These are phyloP conservation scores for Aurantiochytrium sp. DNA, from an alignment of 108 stramenopile species.

Conservation along the genomic window DNA sequence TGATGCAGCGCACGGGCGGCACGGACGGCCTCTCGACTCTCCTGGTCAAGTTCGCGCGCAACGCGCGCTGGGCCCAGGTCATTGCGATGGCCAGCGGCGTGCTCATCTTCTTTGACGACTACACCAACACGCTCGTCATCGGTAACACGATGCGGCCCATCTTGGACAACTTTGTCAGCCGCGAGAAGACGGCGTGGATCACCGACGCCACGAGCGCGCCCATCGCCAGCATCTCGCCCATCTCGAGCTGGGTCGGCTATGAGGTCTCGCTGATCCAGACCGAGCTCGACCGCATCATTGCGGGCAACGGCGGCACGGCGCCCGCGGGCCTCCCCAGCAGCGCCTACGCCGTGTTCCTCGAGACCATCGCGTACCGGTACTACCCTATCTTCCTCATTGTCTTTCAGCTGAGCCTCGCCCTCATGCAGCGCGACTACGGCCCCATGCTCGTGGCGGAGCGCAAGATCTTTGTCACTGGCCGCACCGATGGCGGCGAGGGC, in stretches of 20 bases:
- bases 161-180: slow-evolving; percentile 48
- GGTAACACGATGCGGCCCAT: slow-evolving; percentile 59
- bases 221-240: slow-evolving; percentile 56
- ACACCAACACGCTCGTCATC: slow-evolving; percentile 58
- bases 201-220: slow-evolving; percentile 64
- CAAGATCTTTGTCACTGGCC: slow-evolving; percentile 52
- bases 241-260: slow-evolving; percentile 63
- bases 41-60: slow-evolving; percentile 33
- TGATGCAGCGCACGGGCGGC: slow-evolving; percentile 60
- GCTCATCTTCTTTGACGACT: slow-evolving; percentile 55
- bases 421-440: slow-evolving; percentile 56
- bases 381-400: slow-evolving; percentile 53
- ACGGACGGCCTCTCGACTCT: slow-evolving; percentile 44
- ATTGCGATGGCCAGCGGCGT: slow-evolving; percentile 44
- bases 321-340: slow-evolving; percentile 26
- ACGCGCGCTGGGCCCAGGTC: slow-evolving; percentile 50
- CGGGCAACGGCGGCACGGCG: not conserved
- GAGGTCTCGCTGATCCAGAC: slow-evolving; percentile 53
- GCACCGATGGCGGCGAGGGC: slow-evolving; percentile 66
- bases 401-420: slow-evolving; percentile 38
- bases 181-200: slow-evolving; percentile 63
- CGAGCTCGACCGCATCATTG: slow-evolving; percentile 39
- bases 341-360: slow-evolving; percentile 60
- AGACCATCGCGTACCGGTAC: slow-evolving; percentile 60
- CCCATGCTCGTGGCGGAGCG: slow-evolving; percentile 69